A percentile compares a stretch with the other conserved stretches of the same genome.
phyloP scores from a whole-genome alignment of 2,329 filamentous ascomycete genomes.

The Lasiodiplodia gonubiensis region DNA sequence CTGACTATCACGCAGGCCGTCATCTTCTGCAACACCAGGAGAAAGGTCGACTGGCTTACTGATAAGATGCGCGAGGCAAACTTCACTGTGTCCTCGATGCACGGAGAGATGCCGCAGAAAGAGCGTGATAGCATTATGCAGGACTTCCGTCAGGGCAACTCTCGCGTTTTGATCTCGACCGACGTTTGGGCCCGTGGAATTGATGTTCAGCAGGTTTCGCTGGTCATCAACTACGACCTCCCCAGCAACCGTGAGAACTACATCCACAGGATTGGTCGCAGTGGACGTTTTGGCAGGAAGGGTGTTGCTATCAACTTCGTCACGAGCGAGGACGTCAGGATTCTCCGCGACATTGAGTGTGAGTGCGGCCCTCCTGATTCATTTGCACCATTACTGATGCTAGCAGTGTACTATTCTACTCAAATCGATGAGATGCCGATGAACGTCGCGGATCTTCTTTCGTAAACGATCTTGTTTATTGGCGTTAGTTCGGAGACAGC shows the following conservation, averaged over 20 bases:
- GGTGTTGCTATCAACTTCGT: slow-evolving; percentile 99
- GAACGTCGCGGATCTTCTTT: slow-evolving; percentile 59
- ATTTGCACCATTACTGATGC: slow-evolving; percentile 41
- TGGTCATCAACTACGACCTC: slow-evolving; percentile 99
- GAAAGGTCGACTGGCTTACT: slow-evolving; percentile 99
- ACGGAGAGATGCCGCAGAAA: slow-evolving; percentile 98
- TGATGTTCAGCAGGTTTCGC: slow-evolving; percentile 95
- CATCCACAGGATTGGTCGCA: slow-evolving; percentile 96
- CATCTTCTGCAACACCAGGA: slow-evolving; percentile 98
- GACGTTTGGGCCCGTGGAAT: slow-evolving; percentile 99
- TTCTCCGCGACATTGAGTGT: slow-evolving; percentile 95
- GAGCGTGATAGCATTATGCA: slow-evolving; percentile 99
- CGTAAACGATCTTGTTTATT: slow-evolving; percentile 3
- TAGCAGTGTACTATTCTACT: slow-evolving; percentile 85
- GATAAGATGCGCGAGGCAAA: slow-evolving; percentile 99
- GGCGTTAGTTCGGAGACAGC: not conserved
- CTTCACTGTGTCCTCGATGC: slow-evolving; percentile 98
- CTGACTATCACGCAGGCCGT: slow-evolving; percentile 98
- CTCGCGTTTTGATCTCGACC: slow-evolving; percentile 92
- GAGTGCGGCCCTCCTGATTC: slow-evolving; percentile 44
- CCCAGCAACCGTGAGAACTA: slow-evolving; percentile 99
- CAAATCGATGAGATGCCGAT: slow-evolving; percentile 99
- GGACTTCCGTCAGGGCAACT: slow-evolving; percentile 96
- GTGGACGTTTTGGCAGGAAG: slow-evolving; percentile 94
- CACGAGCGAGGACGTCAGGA: slow-evolving; percentile 96